Conservation (phyloP, 495 filamentous ascomycete species). For the Haplographium delicatum region DNA sequence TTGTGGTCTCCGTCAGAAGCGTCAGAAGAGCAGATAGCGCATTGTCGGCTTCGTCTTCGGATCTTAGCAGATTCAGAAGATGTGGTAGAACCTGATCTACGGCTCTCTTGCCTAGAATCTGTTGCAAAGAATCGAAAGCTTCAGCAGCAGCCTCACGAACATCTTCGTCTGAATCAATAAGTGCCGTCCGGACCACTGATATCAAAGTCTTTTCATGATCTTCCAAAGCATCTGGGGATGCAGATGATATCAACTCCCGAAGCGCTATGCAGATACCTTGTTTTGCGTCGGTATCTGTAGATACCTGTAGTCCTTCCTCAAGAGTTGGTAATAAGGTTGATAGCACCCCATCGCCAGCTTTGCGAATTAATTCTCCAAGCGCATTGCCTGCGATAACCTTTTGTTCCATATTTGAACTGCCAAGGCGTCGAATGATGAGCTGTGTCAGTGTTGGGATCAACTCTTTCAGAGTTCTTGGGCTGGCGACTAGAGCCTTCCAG, state of each 20-base stretch:
- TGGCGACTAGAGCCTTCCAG: slow-evolving; percentile 95
- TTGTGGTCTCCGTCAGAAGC: slow-evolving; percentile 83
- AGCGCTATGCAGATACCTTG: slow-evolving; percentile 97
- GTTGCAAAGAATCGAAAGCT: slow-evolving; percentile 91
- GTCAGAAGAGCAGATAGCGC: slow-evolving; percentile 89
- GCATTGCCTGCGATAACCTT: slow-evolving; percentile 98
- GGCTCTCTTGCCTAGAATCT: slow-evolving; percentile 85
- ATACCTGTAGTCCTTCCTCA: slow-evolving; percentile 83
- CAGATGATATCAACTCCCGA: slow-evolving; percentile 87
- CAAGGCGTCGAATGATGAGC: slow-evolving; percentile 88
- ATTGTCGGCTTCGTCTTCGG: slow-evolving; percentile 83
- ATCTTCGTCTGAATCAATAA: slow-evolving; percentile 83
- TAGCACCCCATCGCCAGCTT: slow-evolving; percentile 90
- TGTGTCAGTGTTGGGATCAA: slow-evolving; percentile 90
- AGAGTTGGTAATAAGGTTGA: slow-evolving; percentile 83
- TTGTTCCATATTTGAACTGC: slow-evolving; percentile 95
- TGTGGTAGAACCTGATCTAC: slow-evolving; percentile 93
- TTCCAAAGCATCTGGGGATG: slow-evolving; percentile 81
- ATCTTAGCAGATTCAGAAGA: slow-evolving; percentile 79
- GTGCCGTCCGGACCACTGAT: slow-evolving; percentile 85
- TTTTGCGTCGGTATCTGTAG: slow-evolving; percentile 87
- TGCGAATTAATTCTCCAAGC: slow-evolving; percentile 91
- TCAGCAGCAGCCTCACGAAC: slow-evolving; percentile 95
- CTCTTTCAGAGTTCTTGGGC: slow-evolving; percentile 88
- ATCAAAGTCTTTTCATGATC: slow-evolving; percentile 94